Evolutionary conservation across 1,139 yeast genomes (phyloP).

Genomic region (Yamadazyma friedrichii): DNA sequence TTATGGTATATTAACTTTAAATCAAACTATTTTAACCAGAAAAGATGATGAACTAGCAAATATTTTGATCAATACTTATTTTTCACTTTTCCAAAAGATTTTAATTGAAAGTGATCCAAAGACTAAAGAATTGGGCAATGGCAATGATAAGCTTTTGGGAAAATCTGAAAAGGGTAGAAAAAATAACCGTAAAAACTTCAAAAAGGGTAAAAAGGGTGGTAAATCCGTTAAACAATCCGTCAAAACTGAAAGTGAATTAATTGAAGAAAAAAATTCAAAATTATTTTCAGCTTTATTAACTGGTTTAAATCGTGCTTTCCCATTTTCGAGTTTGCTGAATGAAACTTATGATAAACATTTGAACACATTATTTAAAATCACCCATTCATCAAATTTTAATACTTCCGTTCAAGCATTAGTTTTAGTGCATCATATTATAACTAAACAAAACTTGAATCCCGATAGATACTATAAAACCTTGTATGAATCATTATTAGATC

Average conservation of each 20-base stretch:
- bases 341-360: slow-evolving; percentile 75
- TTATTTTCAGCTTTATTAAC: slow-evolving; percentile 89
- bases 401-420: slow-evolving; percentile 92
- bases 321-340: slow-evolving; percentile 77
- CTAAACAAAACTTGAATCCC: slow-evolving; percentile 53
- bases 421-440: slow-evolving; percentile 73
- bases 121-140: slow-evolving; percentile 28
- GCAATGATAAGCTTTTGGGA: slow-evolving; percentile 37
- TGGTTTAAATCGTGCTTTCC: slow-evolving; percentile 95
- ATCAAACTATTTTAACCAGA: slow-evolving; percentile 86
- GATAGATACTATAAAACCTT: slow-evolving; percentile 87
- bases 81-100: slow-evolving; percentile 80
- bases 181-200: slow-evolving; percentile 51
- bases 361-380: slow-evolving; percentile 81
- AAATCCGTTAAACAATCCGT: slow-evolving; percentile 63
- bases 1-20: slow-evolving; percentile 82
- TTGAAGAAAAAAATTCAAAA: slow-evolving; percentile 83
- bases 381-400: slow-evolving; percentile 92
- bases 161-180: slow-evolving; percentile 49
- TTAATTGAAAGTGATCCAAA: slow-evolving; percentile 62
- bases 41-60: slow-evolving; percentile 79
- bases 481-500: slow-evolving; percentile 86
- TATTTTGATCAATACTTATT: slow-evolving; percentile 76
- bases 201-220: slow-evolving; percentile 74
- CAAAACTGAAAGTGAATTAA: slow-evolving; percentile 66